phyloP scores from a whole-genome alignment of 139 green algal species.

The Yamagishiella unicocca region DNA sequence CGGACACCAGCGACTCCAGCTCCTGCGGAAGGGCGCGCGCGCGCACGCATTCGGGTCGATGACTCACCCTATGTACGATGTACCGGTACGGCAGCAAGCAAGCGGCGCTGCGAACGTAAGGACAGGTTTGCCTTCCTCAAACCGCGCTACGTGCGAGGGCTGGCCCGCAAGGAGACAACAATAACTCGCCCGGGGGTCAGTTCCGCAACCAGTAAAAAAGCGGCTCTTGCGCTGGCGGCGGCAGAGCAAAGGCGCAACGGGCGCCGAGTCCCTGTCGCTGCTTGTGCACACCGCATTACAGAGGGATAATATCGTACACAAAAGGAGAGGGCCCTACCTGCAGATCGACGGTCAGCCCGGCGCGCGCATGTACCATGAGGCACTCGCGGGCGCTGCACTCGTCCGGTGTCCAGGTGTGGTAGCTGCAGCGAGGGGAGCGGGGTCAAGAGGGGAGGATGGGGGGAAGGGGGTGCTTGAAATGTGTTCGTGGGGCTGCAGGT shows the following conservation, averaged over 20 bases:
- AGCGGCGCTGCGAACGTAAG: background rate
- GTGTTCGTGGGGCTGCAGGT: background rate
- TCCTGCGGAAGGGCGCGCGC: conserved; percentile 11
- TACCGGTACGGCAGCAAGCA: background rate
- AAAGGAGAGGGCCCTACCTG: conserved; percentile 57
- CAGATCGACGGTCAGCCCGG: conserved; percentile 76
- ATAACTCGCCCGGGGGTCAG: background rate
- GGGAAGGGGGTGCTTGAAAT: background rate
- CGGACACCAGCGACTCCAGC: conserved; percentile 65
- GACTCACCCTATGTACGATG: no score
- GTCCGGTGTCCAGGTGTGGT: conserved; percentile 73
- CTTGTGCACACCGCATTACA: background rate
- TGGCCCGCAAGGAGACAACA: background rate
- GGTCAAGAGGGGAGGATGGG: no score
- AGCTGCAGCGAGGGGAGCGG: conserved; percentile 64
- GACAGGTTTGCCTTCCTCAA: background rate
- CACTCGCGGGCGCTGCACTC: conserved; percentile 82
- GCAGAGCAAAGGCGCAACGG: background rate
- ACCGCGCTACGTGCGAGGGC: no score
- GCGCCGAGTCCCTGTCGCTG: no score
- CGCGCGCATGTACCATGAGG: conserved; percentile 78
- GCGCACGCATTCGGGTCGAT: no score
- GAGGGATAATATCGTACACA: background rate
- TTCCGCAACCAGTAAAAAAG: background rate
- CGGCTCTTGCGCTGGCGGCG: background rate